Conservation (phyloP, 352 stramenopile genomes). For the Phytophthora sansomeana region DNA sequence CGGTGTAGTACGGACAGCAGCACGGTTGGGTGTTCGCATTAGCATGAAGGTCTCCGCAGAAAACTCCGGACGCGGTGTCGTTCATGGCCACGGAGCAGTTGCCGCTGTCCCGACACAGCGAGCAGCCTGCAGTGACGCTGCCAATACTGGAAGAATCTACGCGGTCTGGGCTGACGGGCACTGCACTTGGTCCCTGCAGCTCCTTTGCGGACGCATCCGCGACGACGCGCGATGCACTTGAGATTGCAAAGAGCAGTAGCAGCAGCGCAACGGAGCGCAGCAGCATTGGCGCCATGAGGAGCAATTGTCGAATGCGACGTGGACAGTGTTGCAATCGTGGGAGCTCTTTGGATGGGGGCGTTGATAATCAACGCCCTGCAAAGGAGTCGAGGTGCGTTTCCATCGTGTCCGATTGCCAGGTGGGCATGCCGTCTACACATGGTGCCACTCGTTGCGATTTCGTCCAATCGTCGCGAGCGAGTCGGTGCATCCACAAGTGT, state of each 20-base stretch:
- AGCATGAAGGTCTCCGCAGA: slow-evolving; percentile 68
- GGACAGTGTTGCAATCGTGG: not conserved
- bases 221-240: not conserved
- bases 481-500: not conserved
- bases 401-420: slow-evolving; percentile 8
- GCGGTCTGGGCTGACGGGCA: slow-evolving; percentile 3
- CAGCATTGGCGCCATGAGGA: slow-evolving; percentile 8
- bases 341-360: slow-evolving; percentile 25
- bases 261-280: slow-evolving; percentile 9
- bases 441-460: not conserved
- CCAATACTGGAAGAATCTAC: slow-evolving; percentile 15
- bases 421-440: slow-evolving; percentile 1
- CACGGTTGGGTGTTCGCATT: slow-evolving; percentile 49
- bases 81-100: slow-evolving; percentile 75
- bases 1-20: slow-evolving; percentile 74
- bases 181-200: slow-evolving; percentile 1
- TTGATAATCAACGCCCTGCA: slow-evolving; percentile 2
- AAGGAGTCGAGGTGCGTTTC: slow-evolving; percentile 23
- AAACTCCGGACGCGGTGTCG: slow-evolving; percentile 60
- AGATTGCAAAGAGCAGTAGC: slow-evolving; percentile 15
- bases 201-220: slow-evolving; percentile 3
- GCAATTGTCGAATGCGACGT: slow-evolving; percentile 24
- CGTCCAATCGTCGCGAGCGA: slow-evolving; percentile 1
- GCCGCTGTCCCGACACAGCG: slow-evolving; percentile 60
- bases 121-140: slow-evolving; percentile 48